Evolutionary conservation across 2,329 filamentous ascomycete species (phyloP), one percentile per base, ranked within the genome.

Genomic region (Alternaria conjuncta): DNA sequence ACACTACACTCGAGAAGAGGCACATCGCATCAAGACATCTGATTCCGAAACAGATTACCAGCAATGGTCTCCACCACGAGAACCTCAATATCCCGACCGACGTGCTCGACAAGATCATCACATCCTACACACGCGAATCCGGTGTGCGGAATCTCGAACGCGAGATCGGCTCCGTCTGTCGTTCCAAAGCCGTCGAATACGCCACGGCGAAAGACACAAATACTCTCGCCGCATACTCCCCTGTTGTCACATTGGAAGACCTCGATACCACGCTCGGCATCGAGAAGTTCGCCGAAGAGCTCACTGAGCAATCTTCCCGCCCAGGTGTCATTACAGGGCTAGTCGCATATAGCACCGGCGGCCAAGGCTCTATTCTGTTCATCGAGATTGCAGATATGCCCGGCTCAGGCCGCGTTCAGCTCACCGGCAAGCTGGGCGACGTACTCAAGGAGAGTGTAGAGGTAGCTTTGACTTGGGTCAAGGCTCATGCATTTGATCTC

Each of bases 341-440:
- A 30, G 96, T 99, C 15, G 96, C 96, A 9, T 99, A 97, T 83
- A 93, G 91, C 75, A 92, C 91, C 5, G 95, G 96, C 54, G 94
- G 94, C 51, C 95, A 97, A 79, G 96, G 96, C 66, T 94, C 92
- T 76, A 99, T 99, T 74, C 86, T 99, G 60, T 99, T 99, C 84
- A 99, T 99, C 73, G 96, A 99, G 82, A 93, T 97, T 47, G 93
- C 95, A 11, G 94, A 97, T 77, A 98, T 98, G 94, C 96, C 96
- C 0, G 96, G 96, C 46, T 90, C 88, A 60, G 96, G 96, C 32
- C 90, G 91, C 57, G 93, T 99, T 36, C 96, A 98, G 82, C 89
- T 99, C 25, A 99, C 96, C 1, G 96, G 96, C 65, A 98, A 97
- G 79, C 89, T 99, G 7, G 96, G 96, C 67, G 94, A 97, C 72